Evolutionary conservation across 768 basidiomycete genomes (phyloP), one percentile per base, ranked within the genome.

Genomic region (Sporobolomyces roseus): DNA sequence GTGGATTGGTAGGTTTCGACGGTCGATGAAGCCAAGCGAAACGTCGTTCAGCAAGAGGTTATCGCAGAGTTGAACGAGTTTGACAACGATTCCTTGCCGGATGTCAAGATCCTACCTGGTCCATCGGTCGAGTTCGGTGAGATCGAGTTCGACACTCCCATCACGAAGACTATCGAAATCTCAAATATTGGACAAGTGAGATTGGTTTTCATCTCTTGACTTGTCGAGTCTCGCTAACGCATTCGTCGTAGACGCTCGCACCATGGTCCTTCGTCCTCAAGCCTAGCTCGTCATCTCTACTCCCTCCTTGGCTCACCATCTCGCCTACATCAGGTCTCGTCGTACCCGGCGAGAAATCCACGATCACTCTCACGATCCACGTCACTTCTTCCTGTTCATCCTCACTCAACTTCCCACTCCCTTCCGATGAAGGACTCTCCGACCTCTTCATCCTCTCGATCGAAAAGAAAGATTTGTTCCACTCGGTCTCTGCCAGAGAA

Each of bases 381-480:
- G 50, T 72, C 46, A 54, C 59, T 1, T 16, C 59, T 12, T 3
- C 32, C 14, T 53, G 60, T 35, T 52, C 71, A 0, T 12, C 29
- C 17, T 1, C 27, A 0, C 71, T 68, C 33, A 65, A 55, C 50
- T 65, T 68, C 38, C 56, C 58, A 3, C 33, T 54, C 13, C 52
- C 58, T 9, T 10, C 54, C 14, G 2, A 14, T 7, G 54, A 58
- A 2, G n/a, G 14, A 12, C 41, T 68, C 6, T 61, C 62, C 4
- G 71, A 72, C 25, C 43, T 72, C 1, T 63, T 72, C 52, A 43
- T 72, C 45, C 27, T 68, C 23, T 63, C 60, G 23, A 51, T 65
- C 45, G 63, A 64, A 41, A 68, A 61, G 50, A 36, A 46, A 25
- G 71, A 72, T 61, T 45, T 72, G 5, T 72, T 72, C 45, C 66